phyloP scores from a whole-genome alignment of 2,329 filamentous ascomycete species.

The Trematosphaeria pertusa region DNA sequence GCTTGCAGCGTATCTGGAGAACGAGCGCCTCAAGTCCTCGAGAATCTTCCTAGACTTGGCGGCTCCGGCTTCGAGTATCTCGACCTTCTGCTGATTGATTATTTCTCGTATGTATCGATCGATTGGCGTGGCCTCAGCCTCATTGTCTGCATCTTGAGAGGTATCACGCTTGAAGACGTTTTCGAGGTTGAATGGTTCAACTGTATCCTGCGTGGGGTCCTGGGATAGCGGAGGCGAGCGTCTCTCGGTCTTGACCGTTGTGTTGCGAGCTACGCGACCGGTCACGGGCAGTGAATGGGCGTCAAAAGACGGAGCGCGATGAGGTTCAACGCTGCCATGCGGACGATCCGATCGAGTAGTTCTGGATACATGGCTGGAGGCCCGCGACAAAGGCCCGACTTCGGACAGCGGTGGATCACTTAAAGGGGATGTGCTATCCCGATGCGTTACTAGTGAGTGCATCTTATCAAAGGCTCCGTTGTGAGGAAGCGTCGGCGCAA shows the following conservation, averaged over 20 bases:
- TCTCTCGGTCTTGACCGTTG: slow-evolving; percentile 35
- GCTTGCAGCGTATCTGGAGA: slow-evolving; percentile 29
- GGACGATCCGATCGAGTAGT: too few species aligned
- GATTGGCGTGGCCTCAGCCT: slow-evolving; percentile 9
- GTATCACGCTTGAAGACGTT: slow-evolving; percentile 24
- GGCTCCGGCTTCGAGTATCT: slow-evolving; percentile 51
- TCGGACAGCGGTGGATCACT: too few species aligned
- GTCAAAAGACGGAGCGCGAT: too few species aligned
- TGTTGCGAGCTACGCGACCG: too few species aligned
- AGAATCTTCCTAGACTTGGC: slow-evolving; percentile 47
- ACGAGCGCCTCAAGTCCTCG: slow-evolving; percentile 37
- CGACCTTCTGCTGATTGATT: slow-evolving; percentile 36
- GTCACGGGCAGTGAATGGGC: too few species aligned
- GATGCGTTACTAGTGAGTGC: too few species aligned
- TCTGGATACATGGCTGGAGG: too few species aligned
- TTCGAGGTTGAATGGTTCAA: slow-evolving; percentile 21
- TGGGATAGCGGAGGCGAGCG: neutral
- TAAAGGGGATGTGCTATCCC: too few species aligned
- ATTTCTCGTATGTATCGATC: slow-evolving; percentile 40
- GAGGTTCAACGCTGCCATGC: too few species aligned
- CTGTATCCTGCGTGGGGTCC: slow-evolving; percentile 1
- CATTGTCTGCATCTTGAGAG: slow-evolving; percentile 12
- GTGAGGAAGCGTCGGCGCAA: too few species aligned
- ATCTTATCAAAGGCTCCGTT: too few species aligned
- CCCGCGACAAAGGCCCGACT: too few species aligned